Conservation (phyloP, 257 asterid species). For the Cinchona pubescens region DNA sequence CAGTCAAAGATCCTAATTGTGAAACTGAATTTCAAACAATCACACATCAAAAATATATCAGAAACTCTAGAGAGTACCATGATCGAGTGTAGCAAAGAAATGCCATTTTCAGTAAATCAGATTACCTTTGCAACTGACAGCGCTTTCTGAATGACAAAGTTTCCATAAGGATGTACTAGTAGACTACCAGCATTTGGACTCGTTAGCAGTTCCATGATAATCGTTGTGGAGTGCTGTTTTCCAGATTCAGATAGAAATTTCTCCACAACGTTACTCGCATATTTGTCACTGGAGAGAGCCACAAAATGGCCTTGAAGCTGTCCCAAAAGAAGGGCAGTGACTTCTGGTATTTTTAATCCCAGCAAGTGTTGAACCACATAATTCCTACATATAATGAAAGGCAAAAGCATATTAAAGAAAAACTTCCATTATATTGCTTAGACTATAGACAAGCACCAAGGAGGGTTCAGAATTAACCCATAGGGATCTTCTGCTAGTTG, state of each 20-base stretch:
- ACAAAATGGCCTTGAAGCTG: slow-evolving; percentile 46
- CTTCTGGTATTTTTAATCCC: slow-evolving; percentile 43
- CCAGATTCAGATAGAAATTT: slow-evolving; percentile 38
- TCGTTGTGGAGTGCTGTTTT: slow-evolving; percentile 24
- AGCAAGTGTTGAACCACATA: slow-evolving; percentile 78
- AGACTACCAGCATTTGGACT: slow-evolving; percentile 44
- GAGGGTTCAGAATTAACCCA: slow-evolving; percentile 46
- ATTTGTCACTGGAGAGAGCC: slow-evolving; percentile 59
- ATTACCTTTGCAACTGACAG: slow-evolving; percentile 49
- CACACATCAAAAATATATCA: neutral
- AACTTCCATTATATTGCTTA: neutral
- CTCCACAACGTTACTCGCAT: slow-evolving; percentile 79
- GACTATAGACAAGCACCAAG: slow-evolving; percentile 3
- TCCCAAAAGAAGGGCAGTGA: slow-evolving; percentile 34
- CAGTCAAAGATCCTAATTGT: neutral
- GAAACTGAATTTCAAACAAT: neutral
- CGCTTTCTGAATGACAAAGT: slow-evolving; percentile 74
- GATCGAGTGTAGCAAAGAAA: neutral
- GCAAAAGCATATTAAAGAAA: neutral
- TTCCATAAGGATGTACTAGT: slow-evolving; percentile 63
- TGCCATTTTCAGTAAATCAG: neutral
- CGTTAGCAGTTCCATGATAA: slow-evolving; percentile 48
- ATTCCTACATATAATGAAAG: slow-evolving; percentile 44
- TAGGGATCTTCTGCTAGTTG: slow-evolving; percentile 60
- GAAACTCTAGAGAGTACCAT: neutral